Base-by-base conservation (phyloP, 352 stramenopile species). In the Phytopythium mirpurense region DNA sequence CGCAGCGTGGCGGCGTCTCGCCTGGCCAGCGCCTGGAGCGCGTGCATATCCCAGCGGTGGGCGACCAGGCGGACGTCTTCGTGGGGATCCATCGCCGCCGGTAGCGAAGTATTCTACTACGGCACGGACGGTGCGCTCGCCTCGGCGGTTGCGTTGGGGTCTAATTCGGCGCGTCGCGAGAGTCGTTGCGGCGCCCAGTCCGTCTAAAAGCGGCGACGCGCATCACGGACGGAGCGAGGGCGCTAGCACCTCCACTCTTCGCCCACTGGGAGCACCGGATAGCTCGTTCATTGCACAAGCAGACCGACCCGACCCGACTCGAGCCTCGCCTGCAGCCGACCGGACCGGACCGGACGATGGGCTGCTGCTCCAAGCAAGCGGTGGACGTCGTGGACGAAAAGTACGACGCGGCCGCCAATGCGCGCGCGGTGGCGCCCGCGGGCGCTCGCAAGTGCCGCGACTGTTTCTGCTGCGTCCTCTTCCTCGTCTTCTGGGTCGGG, bases 401-500 rank as follows among this genome's bases (percentile, higher is more conserved):
- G 23, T 50, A 59, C 41, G 44, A 58, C 4, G 53, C 57, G 18
- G 57, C 55, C n/a, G 54, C 54, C 23, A 64, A 57, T 11, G 70
- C 66, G 27, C 48, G 58, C 10, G 75, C 74, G 10, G 78, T 90
- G n/a, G 65, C 70, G 3, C 82, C 82, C 9, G 74, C 76, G 0
- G 68, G 35, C 1, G 67, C 64, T 38, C 71, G 79, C 14, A 87
- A 86, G 46, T 93, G 79, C 40, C 75, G 81, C 40, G 83, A 93
- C 53, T 63, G 76, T 14, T 65, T 90, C 12, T 93, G 82, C 48
- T 62, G 66, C 3, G 8, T 90, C 19, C 27, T 91, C 15, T 93
- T 93, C 47, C 31, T 64, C 3, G 68, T 82, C n/a, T 91, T 89
- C 58, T 90, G 82, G 81, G 35, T 85, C 34, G 82, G 79, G 5